Conservation (phyloP, 2,329 filamentous ascomycete species). For the Delphinella strobiligena region DNA sequence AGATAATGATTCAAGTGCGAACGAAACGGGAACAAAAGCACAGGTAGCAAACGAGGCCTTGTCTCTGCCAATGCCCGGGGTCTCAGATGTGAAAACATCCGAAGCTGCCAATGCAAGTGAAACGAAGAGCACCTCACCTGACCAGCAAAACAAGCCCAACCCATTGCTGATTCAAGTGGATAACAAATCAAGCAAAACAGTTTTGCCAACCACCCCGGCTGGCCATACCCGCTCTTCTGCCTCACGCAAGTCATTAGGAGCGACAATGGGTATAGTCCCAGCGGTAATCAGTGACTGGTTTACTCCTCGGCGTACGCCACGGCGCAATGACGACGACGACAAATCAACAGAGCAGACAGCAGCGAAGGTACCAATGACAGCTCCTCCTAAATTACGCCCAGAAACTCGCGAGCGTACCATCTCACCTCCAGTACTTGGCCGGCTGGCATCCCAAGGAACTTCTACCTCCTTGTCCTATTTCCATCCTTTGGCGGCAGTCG, state of each 20-base stretch:
- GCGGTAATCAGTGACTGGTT: conserved; percentile 25
- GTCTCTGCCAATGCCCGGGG: too few relatives aligned
- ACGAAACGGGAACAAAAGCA: too few relatives aligned
- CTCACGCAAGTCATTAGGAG: conserved; percentile 15
- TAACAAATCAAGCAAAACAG: too few relatives aligned
- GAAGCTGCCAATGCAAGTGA: too few relatives aligned
- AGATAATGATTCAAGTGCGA: too few relatives aligned
- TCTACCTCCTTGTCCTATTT: conserved; percentile 33
- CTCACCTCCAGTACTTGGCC: conserved; percentile 7
- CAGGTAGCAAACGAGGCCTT: too few relatives aligned
- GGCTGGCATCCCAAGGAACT: conserved; percentile 18
- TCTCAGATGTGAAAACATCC: too few relatives aligned
- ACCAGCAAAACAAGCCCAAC: too few relatives aligned
- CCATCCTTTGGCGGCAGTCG: conserved; percentile 28
- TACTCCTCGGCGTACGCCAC: conserved; percentile 15
- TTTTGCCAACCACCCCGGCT: background rate
- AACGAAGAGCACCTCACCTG: too few relatives aligned
- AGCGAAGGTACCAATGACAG: background rate
- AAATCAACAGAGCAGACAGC: background rate
- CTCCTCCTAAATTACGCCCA: background rate
- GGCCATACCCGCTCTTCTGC: background rate
- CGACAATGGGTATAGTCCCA: conserved; percentile 19
- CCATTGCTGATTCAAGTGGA: too few relatives aligned
- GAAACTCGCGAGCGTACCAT: conserved; percentile 1
- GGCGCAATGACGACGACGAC: background rate